Base-by-base conservation (phyloP, 345 rosid species). In the Hibiscus trionum region DNA sequence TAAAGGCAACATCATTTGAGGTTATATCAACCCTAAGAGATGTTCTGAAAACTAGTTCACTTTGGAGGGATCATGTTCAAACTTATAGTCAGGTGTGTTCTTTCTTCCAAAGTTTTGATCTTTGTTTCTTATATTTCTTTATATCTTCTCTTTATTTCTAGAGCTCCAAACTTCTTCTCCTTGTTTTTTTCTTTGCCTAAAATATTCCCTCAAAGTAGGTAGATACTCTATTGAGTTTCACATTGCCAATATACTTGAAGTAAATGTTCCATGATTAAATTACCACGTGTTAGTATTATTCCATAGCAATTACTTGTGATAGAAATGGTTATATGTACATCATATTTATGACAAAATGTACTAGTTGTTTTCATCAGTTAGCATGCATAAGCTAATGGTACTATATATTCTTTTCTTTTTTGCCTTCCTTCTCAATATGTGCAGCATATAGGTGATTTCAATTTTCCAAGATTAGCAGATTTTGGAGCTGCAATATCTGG, bases 401-500 rank as follows among this genome's bases (percentile, higher is more conserved):
- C 29, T 27, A 16, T 50, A 39, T 67, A 9, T 16, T 17, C 7
- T 14, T 44, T 16, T 29, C 24, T 7, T 53, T 26, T 31, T 44
- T 26, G 8, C 24, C 2, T 73, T 33, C 47, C 42, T 77, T 21
- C 69, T 65, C 68, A 64, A 46, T 69, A 37, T 73, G 37, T 88
- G 79, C 91, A 96, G 98, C 97, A 96, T 82, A 83, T 96, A 75
- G 99, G 97, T 60, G 97, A 93, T 76, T 93, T 96, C 80, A 93
- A 86, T 76, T 89, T 88, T 79, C 84, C 96, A 76, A 87, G 91
- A 76, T 80, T 91, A 73, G 98, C 99, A 21, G 99, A 96, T 88
- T 96, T 96, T 80, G 99, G 99, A 71, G 99, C 98, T 63, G 98
- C 98, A 10, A 93, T 96, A 86, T 90, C 96, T 47, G 99, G 98